Base-by-base conservation (phyloP, 768 basidiomycete species). In the Fomitopsis serialis region DNA sequence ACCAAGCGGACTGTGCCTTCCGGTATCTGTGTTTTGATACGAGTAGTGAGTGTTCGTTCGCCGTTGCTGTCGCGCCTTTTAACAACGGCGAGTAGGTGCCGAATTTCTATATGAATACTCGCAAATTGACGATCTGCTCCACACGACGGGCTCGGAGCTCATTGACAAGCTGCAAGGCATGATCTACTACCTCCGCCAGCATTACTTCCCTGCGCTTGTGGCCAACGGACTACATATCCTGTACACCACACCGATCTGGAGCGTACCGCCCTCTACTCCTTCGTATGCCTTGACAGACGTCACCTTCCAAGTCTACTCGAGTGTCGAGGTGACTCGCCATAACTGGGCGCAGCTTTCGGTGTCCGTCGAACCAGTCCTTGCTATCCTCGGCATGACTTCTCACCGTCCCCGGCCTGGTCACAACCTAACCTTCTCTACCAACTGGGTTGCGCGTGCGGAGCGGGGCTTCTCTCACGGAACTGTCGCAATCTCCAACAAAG, bases 11-110 rank as follows among this genome's bases (percentile, higher is more conserved):
- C 19, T 53, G 58, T 19, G 44, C 27, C 35, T 55, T 63, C 32
- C 57, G 60, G 50, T 65, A 66, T 24, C 54, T 68, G 22, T 55
- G 52, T 24, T 48, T 66, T 5, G 57, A 68, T 51, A 54, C 66
- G 21, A 12, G 43, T 2, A 50, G 65, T 67, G 34, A 35, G 63
- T 54, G 25, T 32, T 4, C 17, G 7, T 48, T 13, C 27, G 12
- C 42, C 25, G 13, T 8, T 24, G 40, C 19, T 25, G 32, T 24
- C 10, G 22, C 22, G 17, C 22, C 17, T 10, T 11, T 17, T 35
- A 17, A 45, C 23, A 10, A 27, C 24, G 11, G 17, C 34, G 29
- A 10, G 22, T 36, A 66, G 63, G 32, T 42, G 63, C 59, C 22
- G 54, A 54, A 17, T 65, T 57, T 47, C 47, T 64, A 36, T 53